Percentiles rank a stretch among this genome's conserved stretches.
phyloP scores from a whole-genome alignment of 2,329 filamentous ascomycete genomes.

The Volutella citrinella region DNA sequence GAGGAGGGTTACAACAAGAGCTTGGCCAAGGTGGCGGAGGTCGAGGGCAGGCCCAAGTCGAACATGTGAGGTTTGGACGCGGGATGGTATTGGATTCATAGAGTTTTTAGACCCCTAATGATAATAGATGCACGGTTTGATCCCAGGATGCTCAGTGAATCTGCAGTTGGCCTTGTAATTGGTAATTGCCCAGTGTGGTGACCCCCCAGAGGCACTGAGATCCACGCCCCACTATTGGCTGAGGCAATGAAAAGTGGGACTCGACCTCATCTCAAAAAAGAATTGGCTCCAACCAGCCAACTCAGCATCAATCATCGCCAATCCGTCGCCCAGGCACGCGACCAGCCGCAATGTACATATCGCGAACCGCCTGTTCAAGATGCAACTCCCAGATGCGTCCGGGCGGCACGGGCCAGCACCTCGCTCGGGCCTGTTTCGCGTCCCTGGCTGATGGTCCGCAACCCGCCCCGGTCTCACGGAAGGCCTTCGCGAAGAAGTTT shows the following conservation, averaged over 20 bases:
- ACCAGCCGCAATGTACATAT: slow-evolving; percentile 30
- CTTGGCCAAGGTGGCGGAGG: slow-evolving; percentile 45
- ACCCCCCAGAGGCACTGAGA: too few relatives aligned
- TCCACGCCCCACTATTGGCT: too few relatives aligned
- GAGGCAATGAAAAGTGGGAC: neutral
- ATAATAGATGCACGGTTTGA: too few relatives aligned
- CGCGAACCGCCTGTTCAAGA: slow-evolving; percentile 33
- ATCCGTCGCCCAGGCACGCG: slow-evolving; percentile 4
- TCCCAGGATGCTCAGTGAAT: too few relatives aligned
- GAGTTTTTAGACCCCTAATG: too few relatives aligned
- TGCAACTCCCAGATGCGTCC: slow-evolving; percentile 29
- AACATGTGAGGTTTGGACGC: slow-evolving; percentile 7
- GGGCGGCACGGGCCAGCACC: slow-evolving; percentile 12
- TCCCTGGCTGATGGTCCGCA: slow-evolving; percentile 16
- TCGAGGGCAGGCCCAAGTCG: slow-evolving; percentile 39
- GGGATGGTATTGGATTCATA: too few relatives aligned
- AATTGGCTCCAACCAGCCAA: slow-evolving; percentile 12
- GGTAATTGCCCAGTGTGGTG: too few relatives aligned
- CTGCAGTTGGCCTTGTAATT: too few relatives aligned
- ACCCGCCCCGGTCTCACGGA: too few relatives aligned
- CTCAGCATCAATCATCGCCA: slow-evolving; percentile 9
- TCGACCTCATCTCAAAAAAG: slow-evolving; percentile 20
- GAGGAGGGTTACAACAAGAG: slow-evolving; percentile 48
- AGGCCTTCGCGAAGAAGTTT: too few relatives aligned
- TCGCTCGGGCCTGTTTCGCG: slow-evolving; percentile 21